A percentile compares a stretch with the other conserved stretches of the same genome.
Conservation (phyloP, 2,329 filamentous ascomycete species). For the Aspergillus sp. region DNA sequence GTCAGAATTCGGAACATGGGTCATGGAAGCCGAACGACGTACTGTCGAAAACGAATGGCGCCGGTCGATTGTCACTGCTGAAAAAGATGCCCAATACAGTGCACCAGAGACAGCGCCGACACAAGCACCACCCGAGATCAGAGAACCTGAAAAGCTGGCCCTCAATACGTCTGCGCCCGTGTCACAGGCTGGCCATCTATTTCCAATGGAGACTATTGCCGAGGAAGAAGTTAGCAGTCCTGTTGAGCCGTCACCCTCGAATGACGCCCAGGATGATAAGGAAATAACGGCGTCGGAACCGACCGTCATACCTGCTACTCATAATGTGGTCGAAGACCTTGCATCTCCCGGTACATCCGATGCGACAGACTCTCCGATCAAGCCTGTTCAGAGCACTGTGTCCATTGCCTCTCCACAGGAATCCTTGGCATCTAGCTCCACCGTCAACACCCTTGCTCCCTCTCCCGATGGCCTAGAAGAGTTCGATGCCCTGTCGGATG, state of each 20-base stretch:
- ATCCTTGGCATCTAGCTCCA: not conserved
- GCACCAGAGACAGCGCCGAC: not conserved
- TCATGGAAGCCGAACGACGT: conserved; percentile 71
- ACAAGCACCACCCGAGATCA: not conserved
- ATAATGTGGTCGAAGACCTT: no score
- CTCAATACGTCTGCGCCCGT: conserved; percentile 2
- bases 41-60: conserved; percentile 67
- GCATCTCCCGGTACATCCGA: not conserved
- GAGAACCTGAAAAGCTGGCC: not conserved
- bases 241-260: not conserved
- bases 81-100: conserved; percentile 4
- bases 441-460: not conserved
- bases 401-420: not conserved
- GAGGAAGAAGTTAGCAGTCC: conserved; percentile 24
- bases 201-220: conserved; percentile 27
- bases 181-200: conserved; percentile 14
- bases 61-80: conserved; percentile 20
- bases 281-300: not conserved
- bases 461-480: not conserved
- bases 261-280: not conserved
- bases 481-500: not conserved
- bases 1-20: conserved; percentile 76
- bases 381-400: not conserved
- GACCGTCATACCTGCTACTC: not conserved
- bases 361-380: not conserved